Base-by-base conservation (phyloP, 2,329 filamentous ascomycete genomes). In the Paraphaeosphaeria minitans region DNA sequence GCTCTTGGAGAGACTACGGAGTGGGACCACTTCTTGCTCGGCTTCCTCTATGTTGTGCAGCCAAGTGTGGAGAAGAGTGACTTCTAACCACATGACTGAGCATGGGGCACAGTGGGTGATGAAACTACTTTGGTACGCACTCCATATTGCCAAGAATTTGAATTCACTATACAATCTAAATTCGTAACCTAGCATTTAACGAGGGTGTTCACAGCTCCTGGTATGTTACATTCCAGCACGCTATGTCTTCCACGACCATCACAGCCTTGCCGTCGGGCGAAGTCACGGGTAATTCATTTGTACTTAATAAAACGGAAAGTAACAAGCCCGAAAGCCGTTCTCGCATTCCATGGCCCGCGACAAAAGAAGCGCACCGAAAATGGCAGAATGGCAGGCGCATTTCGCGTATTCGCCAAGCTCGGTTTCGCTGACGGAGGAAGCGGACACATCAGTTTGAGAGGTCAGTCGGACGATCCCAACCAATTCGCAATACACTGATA, bases 361-460 rank as follows among this genome's bases (percentile, higher is more conserved):
- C 77, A 63, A 73, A 73, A 42, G 69, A 76, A 61, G 64, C 70
- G 53, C 73, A 81, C 60, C 71, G 80, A 27, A 73, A 76, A 47
- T 81, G 78, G 68, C 66, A 75, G 43, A 21, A 75, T 81, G 59
- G 80, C 79, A 4, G 78, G 73, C 2, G 78, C 79, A 0, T 81
- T 81, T 63, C 69, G 79, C 2, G 74, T 80, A 49, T 81, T 81
- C 62, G 79, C 77, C 9, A 74, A 76, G 43, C 68, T 74, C 47
- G 75, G 77, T 4, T 80, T 73, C 53, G 72, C 73, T 21, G 78
- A 81, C 42, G 79, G 79, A 22, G 70, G 74, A 0, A 70, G 69
- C 5, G 80, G 80, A 4, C 79, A 81, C 62, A 81, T 81, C 56
- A 77, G 71, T 13, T 52, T 79, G 29, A 65, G 77, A 27, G 57